Percentiles rank a stretch among this genome's conserved stretches.
Evolutionary conservation across 108 stramenopile genomes (phyloP).

Genomic region (Craspedostauros australis): DNA sequence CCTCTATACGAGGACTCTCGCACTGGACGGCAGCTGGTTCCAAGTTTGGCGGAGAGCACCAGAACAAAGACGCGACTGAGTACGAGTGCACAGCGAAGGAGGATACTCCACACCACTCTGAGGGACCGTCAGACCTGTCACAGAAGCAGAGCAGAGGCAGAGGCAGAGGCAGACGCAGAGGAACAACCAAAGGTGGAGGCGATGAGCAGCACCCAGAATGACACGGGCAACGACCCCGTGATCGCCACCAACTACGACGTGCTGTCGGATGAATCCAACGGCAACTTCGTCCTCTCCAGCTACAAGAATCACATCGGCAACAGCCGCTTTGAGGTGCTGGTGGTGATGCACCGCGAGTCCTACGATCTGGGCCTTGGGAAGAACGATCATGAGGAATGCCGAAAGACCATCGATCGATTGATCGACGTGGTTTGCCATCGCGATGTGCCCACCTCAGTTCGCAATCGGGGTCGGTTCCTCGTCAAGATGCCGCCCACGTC

Average conservation of each 20-base stretch:
- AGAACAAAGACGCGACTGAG: too few relatives aligned
- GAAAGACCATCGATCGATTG: slow-evolving; percentile 13
- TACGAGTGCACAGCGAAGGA: too few relatives aligned
- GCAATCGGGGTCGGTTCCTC: slow-evolving; percentile 18
- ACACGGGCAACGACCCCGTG: slow-evolving; percentile 1
- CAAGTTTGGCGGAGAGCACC: too few relatives aligned
- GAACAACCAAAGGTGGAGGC: too few relatives aligned
- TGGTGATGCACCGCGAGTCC: slow-evolving; percentile 13
- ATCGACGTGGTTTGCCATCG: slow-evolving; percentile 8
- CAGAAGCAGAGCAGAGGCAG: too few relatives aligned
- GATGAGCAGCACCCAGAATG: too few relatives aligned
- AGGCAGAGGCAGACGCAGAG: too few relatives aligned
- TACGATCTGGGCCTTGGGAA: slow-evolving; percentile 4
- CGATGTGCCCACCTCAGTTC: slow-evolving; percentile 12
- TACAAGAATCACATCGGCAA: slow-evolving; percentile 22
- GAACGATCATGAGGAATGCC: slow-evolving; percentile 11
- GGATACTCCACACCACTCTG: too few relatives aligned
- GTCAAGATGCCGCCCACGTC: neutral
- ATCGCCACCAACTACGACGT: slow-evolving; percentile 18
- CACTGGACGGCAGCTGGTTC: too few relatives aligned
- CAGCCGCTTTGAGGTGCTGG: slow-evolving; percentile 14
- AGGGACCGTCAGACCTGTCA: too few relatives aligned
- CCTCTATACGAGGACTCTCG: too few relatives aligned
- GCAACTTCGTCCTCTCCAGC: slow-evolving; percentile 10
- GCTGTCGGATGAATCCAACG: slow-evolving; percentile 7